A percentile compares a stretch with the other conserved stretches of the same genome.
Evolutionary conservation across 148 eudicot species (phyloP).

Genomic region (Silene latifolia): DNA sequence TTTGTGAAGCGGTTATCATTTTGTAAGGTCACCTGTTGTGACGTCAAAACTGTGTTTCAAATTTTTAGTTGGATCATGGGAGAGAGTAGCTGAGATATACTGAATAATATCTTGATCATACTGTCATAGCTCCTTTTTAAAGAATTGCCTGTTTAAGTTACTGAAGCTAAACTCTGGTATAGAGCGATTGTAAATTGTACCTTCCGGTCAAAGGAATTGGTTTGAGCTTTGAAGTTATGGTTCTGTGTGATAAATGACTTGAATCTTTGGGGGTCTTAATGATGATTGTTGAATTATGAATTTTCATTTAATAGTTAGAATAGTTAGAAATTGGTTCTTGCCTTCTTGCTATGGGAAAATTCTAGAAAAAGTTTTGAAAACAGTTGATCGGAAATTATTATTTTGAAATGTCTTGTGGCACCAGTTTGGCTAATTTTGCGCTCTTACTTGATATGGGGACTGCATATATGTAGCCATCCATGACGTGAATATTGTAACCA

Average conservation of each 20-base stretch:
- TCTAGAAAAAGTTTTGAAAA: neutral
- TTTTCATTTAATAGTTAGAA: slow-evolving; percentile 4
- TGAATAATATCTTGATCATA: neutral
- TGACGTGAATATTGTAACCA: neutral
- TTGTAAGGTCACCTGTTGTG: neutral
- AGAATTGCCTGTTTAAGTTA: neutral
- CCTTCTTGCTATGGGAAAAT: neutral
- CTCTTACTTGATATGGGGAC: neutral
- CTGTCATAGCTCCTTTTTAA: neutral
- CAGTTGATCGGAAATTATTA: neutral
- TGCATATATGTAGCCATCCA: neutral
- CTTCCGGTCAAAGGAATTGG: slow-evolving; percentile 11
- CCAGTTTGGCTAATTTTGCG: neutral
- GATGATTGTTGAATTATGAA: neutral
- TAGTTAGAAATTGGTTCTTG: neutral
- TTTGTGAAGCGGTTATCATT: neutral
- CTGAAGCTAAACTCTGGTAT: neutral
- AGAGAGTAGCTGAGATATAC: slow-evolving; percentile 12
- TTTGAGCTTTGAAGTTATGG: neutral
- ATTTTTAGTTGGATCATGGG: neutral
- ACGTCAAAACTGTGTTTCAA: neutral
- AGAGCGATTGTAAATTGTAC: neutral
- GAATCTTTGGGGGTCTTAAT: neutral
- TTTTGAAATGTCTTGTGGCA: neutral
- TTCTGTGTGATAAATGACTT: neutral